Percentiles rank a stretch among this genome's conserved stretches.
Conservation (phyloP, 225 moss, liverwort and hornwort species). For the Physcomitrium patens region DNA sequence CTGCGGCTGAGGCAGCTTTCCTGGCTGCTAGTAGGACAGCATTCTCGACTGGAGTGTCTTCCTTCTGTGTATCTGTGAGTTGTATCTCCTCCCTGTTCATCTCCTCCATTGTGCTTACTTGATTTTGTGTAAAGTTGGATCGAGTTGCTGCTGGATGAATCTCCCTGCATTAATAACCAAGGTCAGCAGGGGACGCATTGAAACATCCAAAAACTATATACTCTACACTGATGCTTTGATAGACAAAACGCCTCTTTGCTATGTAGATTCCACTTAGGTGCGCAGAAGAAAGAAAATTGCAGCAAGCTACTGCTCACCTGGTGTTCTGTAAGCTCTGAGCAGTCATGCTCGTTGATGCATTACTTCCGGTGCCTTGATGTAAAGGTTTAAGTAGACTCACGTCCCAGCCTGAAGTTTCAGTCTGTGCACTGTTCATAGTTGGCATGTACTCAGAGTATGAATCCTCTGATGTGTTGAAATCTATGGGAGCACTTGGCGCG, state of each 20-base stretch:
- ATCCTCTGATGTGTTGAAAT: slow-evolving; percentile 41
- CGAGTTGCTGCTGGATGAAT: slow-evolving; percentile 19
- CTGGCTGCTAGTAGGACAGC: slow-evolving; percentile 65
- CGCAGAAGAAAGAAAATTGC: neutral
- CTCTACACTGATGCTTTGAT: too few relatives aligned
- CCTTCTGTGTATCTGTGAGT: slow-evolving; percentile 30
- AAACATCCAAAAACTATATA: too few relatives aligned
- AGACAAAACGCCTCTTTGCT: neutral
- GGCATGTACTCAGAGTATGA: slow-evolving; percentile 47
- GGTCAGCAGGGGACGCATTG: neutral
- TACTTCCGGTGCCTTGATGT: slow-evolving; percentile 24
- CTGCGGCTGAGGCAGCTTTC: slow-evolving; percentile 69
- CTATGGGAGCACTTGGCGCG: slow-evolving; percentile 45
- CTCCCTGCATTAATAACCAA: slow-evolving; percentile 32
- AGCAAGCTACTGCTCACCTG: slow-evolving; percentile 36
- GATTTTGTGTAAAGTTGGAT: slow-evolving; percentile 9
- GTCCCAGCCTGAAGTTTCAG: slow-evolving; percentile 40
- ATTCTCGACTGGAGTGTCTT: slow-evolving; percentile 44
- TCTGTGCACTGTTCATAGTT: slow-evolving; percentile 24
- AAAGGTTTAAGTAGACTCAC: slow-evolving; percentile 22
- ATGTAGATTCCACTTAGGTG: neutral
- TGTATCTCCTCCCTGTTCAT: slow-evolving; percentile 39
- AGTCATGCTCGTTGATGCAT: slow-evolving; percentile 31
- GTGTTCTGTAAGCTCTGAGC: slow-evolving; percentile 30
- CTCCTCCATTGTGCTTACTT: slow-evolving; percentile 20